Evolutionary conservation across 2,329 filamentous ascomycete species (phyloP).

Genomic region (Exserohilum rostratum): DNA sequence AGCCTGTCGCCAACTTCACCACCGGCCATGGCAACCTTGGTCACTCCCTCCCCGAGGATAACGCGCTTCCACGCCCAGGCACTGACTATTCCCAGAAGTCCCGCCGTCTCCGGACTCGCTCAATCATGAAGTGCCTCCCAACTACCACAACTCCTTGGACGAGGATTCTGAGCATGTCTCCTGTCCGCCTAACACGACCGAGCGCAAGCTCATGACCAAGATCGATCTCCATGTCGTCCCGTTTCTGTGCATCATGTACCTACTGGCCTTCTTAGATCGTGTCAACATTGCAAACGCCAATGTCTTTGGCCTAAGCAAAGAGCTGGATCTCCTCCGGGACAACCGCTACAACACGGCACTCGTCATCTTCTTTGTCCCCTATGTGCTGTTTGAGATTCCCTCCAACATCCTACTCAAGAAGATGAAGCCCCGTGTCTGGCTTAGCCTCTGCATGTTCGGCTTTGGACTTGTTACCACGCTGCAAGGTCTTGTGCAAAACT

Average conservation of each 20-base stretch:
- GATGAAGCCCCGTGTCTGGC: constrained; percentile 59
- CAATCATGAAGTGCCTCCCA: constrained; percentile 23
- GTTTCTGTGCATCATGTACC: constrained; percentile 58
- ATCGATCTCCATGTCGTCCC: constrained; percentile 59
- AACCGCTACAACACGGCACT: constrained; percentile 58
- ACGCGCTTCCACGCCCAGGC: neutral
- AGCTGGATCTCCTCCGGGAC: constrained; percentile 51
- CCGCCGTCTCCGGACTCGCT: constrained; percentile 23
- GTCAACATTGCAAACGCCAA: constrained; percentile 63
- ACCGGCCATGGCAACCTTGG: neutral
- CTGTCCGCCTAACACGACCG: constrained; percentile 58
- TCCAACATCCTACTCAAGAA: constrained; percentile 60
- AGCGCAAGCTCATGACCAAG: constrained; percentile 52
- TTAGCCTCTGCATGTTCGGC: constrained; percentile 81
- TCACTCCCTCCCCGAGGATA: neutral
- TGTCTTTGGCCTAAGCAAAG: constrained; percentile 56
- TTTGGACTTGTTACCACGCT: constrained; percentile 71
- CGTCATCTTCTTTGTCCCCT: constrained; percentile 62
- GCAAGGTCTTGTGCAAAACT: constrained; percentile 80
- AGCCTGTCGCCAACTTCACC: constrained; percentile 6
- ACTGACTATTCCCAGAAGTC: constrained; percentile 26
- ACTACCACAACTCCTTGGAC: constrained; percentile 45
- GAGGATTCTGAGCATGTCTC: constrained; percentile 47
- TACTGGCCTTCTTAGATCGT: constrained; percentile 57
- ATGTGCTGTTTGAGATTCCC: constrained; percentile 61